These are phyloP conservation scores for Peniophora sp. DNA, from an alignment of 1,284 basidiomycete species.

Conservation along the genomic window DNA sequence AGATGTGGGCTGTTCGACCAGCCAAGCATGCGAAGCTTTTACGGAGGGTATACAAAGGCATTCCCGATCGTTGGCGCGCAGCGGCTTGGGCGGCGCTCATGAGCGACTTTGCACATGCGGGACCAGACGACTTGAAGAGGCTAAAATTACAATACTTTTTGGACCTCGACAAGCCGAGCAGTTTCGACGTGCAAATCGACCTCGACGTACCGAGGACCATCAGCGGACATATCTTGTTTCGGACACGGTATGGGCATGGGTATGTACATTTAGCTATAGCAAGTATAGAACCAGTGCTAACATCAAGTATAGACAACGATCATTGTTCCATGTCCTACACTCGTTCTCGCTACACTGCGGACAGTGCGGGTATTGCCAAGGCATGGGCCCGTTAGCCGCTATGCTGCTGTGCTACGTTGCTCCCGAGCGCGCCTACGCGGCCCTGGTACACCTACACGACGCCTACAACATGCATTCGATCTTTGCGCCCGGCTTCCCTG, in stretches of 20 bases:
- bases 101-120: slow-evolving; percentile 37
- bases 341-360: slow-evolving; percentile 80
- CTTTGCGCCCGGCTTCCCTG: slow-evolving; percentile 94
- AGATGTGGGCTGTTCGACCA: slow-evolving; percentile 61
- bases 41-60: slow-evolving; percentile 85
- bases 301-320: slow-evolving; percentile 64
- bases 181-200: slow-evolving; percentile 96
- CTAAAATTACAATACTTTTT: slow-evolving; percentile 53
- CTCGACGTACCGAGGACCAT: slow-evolving; percentile 97
- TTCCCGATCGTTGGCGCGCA: slow-evolving; percentile 92
- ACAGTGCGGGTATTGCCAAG: slow-evolving; percentile 96
- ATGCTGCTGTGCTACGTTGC: slow-evolving; percentile 92
- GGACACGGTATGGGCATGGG: slow-evolving; percentile 93
- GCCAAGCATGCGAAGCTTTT: slow-evolving; percentile 61
- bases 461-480: slow-evolving; percentile 85
- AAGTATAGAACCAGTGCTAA: slow-evolving; percentile 5
- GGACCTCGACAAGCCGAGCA: slow-evolving; percentile 70
- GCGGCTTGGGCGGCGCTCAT: slow-evolving; percentile 87
- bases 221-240: slow-evolving; percentile 90
- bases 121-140: slow-evolving; percentile 31
- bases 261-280: slow-evolving; percentile 27
- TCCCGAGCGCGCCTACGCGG: slow-evolving; percentile 81
- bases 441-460: slow-evolving; percentile 81
- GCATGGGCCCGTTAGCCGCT: slow-evolving; percentile 97
- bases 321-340: slow-evolving; percentile 92